phyloP scores from a whole-genome alignment of 169 alveolate species.

The Eimeria acervulina region DNA sequence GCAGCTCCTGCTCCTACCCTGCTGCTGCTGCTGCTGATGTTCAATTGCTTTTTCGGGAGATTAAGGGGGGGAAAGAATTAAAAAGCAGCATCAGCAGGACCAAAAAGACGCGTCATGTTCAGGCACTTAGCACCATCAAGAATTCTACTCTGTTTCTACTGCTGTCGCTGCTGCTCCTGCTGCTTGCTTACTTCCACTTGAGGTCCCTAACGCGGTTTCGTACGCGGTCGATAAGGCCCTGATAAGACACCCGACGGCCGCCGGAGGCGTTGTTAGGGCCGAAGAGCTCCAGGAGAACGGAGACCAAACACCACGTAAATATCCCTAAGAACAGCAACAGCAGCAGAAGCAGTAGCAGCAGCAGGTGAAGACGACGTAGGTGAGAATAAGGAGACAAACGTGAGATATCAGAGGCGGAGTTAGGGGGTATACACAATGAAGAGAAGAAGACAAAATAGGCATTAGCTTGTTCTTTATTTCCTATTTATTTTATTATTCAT shows the following conservation, averaged over 20 bases:
- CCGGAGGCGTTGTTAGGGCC: slow-evolving; percentile 51
- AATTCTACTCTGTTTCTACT: not conserved
- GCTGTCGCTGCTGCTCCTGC: slow-evolving; percentile 9
- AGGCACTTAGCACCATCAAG: not conserved
- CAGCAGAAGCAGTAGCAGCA: slow-evolving; percentile 22
- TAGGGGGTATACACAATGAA: not conserved
- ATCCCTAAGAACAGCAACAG: slow-evolving; percentile 66
- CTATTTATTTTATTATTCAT: too few relatives aligned
- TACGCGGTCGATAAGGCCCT: slow-evolving; percentile 36
- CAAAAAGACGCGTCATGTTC: too few relatives aligned
- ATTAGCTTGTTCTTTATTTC: too few relatives aligned
- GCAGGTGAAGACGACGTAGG: not conserved
- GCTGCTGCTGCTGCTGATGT: slow-evolving; percentile 19
- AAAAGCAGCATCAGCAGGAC: too few relatives aligned
- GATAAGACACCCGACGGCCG: slow-evolving; percentile 66
- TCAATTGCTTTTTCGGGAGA: too few relatives aligned
- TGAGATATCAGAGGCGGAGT: too few relatives aligned
- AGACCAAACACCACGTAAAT: slow-evolving; percentile 80
- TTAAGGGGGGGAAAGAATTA: too few relatives aligned
- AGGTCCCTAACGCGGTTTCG: slow-evolving; percentile 14
- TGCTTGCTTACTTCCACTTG: slow-evolving; percentile 71
- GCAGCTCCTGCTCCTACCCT: not conserved
- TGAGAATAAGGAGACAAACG: not conserved
- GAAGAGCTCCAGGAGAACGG: slow-evolving; percentile 44
- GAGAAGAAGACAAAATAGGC: too few relatives aligned